Evolutionary conservation across 352 stramenopile genomes (phyloP).

Genomic region (Globisporangium paddicum): DNA sequence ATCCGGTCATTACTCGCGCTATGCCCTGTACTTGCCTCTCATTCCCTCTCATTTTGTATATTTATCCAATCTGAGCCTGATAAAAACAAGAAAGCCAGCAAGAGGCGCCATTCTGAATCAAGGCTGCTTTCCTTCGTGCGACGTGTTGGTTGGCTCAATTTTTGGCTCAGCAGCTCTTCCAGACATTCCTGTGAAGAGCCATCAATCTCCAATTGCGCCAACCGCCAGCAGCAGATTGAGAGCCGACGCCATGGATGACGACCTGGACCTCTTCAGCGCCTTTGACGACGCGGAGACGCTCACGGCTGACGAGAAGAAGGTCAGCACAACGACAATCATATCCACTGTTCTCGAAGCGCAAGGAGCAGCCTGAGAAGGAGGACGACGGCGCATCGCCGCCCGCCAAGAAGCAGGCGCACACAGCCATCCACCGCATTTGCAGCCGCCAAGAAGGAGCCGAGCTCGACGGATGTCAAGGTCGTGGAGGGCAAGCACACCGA

Average conservation of each 20-base stretch:
- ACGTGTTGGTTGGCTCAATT: neutral
- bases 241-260: conserved; percentile 66
- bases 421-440: no score
- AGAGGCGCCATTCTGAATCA: neutral
- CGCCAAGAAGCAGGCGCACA: conserved; percentile 46
- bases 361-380: conserved; percentile 21
- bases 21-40: no score
- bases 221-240: no score
- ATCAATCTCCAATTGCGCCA: neutral
- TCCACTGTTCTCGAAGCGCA: conserved; percentile 37
- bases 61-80: no score
- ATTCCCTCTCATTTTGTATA: no score
- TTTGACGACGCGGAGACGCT: conserved; percentile 87
- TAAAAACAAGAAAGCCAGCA: no score
- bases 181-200: neutral
- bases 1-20: no score
- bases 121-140: neutral
- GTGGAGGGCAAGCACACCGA: conserved; percentile 76
- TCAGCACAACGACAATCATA: no score
- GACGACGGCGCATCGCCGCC: conserved; percentile 37
- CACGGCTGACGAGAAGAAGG: conserved; percentile 43
- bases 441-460: conserved; percentile 12
- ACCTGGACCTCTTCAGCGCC: conserved; percentile 93
- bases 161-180: neutral
- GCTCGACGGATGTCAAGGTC: conserved; percentile 50